A percentile compares a stretch with the other conserved stretches of the same genome.
Evolutionary conservation across 768 basidiomycete species (phyloP).

Genomic region (Paxillus rubicundulus): DNA sequence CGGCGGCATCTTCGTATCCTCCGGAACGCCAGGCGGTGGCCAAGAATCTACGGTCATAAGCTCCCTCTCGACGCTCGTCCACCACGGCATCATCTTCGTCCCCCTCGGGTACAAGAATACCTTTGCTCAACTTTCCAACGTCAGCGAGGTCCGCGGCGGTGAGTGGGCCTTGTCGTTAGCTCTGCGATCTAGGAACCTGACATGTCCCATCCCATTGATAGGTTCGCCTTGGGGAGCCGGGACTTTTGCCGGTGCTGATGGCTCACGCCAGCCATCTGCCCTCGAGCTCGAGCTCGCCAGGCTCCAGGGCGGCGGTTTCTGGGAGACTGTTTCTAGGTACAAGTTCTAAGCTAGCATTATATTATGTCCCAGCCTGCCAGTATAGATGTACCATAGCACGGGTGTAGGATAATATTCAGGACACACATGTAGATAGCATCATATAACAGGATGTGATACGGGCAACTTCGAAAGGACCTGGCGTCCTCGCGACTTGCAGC

Average conservation of each 20-base stretch:
- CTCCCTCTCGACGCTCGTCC: conserved; percentile 56
- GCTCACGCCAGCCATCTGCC: conserved; percentile 44
- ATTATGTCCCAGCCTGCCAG: no score
- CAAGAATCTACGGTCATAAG: conserved; percentile 61
- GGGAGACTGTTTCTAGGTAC: conserved; percentile 42
- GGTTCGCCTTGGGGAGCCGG: conserved; percentile 81
- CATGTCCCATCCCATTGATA: conserved; percentile 21
- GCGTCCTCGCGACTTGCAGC: no score
- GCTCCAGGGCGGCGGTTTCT: conserved; percentile 55
- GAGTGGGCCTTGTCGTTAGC: conserved; percentile 19
- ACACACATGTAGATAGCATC: no score
- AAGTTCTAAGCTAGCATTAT: conserved; percentile 12
- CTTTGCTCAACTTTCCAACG: conserved; percentile 40
- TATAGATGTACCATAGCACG: conserved; percentile 1
- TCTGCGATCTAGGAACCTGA: not conserved
- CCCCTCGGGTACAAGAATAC: conserved; percentile 67
- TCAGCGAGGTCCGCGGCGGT: conserved; percentile 59
- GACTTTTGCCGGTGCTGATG: conserved; percentile 48
- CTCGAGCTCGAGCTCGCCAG: conserved; percentile 52
- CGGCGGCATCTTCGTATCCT: conserved; percentile 71
- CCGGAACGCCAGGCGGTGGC: conserved; percentile 75
- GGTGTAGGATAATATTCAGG: no score
- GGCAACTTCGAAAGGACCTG: no score
- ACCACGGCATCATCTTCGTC: conserved; percentile 72
- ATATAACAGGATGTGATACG: no score